Evolutionary conservation across 2,329 filamentous ascomycete genomes (phyloP).

Genomic region (Botrytis squamosa): DNA sequence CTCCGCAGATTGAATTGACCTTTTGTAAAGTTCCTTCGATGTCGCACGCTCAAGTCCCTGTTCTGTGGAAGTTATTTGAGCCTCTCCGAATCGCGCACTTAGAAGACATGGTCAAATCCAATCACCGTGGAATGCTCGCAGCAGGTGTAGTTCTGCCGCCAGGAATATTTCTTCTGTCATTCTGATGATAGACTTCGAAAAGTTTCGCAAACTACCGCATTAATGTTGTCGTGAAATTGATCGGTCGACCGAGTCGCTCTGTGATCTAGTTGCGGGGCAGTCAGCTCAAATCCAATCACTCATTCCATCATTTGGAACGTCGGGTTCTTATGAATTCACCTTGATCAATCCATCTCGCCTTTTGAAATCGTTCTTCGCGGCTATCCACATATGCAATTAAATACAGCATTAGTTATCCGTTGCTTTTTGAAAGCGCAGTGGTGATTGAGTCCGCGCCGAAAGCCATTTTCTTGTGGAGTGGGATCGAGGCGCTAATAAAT

Average conservation of each 20-base stretch:
- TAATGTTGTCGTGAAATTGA: background rate
- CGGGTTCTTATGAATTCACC: background rate
- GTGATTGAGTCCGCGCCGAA: background rate
- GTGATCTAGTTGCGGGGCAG: background rate
- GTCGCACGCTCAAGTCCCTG: background rate
- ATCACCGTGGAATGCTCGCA: background rate
- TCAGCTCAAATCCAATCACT: background rate
- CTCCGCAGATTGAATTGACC: background rate
- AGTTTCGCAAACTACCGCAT: background rate
- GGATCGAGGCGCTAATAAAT: background rate
- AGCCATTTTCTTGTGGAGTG: background rate
- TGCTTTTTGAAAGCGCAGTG: background rate
- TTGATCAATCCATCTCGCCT: background rate
- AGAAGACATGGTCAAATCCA: background rate
- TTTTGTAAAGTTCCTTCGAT: background rate
- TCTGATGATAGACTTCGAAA: background rate
- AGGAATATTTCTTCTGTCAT: background rate
- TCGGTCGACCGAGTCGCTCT: background rate
- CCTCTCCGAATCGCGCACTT: background rate
- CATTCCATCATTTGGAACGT: background rate
- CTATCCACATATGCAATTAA: background rate
- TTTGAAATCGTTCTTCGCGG: background rate
- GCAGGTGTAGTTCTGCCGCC: background rate
- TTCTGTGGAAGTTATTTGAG: background rate
- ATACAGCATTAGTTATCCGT: background rate